Evolutionary conservation across 148 eudicot genomes (phyloP).

Genomic region (Silene uniflora): DNA sequence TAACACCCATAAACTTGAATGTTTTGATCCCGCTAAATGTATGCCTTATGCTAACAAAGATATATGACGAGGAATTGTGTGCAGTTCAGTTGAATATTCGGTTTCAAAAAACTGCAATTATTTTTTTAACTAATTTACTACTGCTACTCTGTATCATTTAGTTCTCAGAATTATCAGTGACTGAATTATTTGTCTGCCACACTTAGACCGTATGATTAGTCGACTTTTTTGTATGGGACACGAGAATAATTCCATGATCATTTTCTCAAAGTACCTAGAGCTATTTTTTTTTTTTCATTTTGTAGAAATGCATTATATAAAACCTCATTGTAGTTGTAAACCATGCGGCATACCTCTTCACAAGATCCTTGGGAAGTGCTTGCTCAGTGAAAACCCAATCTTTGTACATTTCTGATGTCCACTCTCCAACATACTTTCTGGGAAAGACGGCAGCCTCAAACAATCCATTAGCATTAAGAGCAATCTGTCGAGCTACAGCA

Average conservation of each 20-base stretch:
- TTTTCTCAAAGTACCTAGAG: neutral
- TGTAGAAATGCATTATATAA: neutral
- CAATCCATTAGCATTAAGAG: conserved; percentile 70
- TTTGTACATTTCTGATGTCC: conserved; percentile 54
- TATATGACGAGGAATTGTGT: no score
- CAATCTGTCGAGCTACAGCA: conserved; percentile 69
- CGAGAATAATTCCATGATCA: neutral
- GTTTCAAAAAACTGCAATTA: no score
- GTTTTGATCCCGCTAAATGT: neutral
- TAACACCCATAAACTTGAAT: neutral
- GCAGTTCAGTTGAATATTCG: no score
- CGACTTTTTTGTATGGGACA: no score
- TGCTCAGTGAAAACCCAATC: conserved; percentile 78
- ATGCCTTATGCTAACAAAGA: neutral
- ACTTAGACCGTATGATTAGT: no score
- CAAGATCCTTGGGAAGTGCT: conserved; percentile 74
- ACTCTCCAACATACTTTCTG: conserved; percentile 49
- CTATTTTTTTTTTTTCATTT: neutral
- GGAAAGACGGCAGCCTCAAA: conserved; percentile 73
- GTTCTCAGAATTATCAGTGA: no score
- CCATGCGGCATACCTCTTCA: conserved; percentile 58
- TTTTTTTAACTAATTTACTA: no score
- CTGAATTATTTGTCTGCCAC: no score
- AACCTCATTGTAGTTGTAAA: neutral
- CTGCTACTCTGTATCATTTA: no score